Evolutionary conservation across 306 rosid genomes (phyloP).

Genomic region (Castanospermum australe): DNA sequence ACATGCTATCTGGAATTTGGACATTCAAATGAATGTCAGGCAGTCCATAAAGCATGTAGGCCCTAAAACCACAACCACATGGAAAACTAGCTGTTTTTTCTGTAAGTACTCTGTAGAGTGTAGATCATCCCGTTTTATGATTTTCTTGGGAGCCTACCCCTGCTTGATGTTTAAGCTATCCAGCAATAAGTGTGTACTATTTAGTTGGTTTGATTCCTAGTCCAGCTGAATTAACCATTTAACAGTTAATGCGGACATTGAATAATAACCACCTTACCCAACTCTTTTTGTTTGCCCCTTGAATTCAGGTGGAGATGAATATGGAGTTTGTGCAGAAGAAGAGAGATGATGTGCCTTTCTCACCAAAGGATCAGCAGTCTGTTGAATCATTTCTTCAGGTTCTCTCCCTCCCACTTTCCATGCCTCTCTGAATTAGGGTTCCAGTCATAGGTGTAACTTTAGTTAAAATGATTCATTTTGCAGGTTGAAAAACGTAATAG

Average conservation of each 20-base stretch:
- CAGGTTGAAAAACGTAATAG: conserved; percentile 70
- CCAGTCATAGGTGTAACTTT: conserved; percentile 7
- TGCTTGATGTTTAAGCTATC: not conserved
- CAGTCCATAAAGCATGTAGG: not conserved
- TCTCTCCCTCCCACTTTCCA: conserved; percentile 10
- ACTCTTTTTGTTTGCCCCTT: not conserved
- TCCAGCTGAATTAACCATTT: conserved; percentile 6
- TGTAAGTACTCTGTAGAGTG: not conserved
- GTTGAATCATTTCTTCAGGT: conserved; percentile 89
- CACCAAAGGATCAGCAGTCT: conserved; percentile 78
- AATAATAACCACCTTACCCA: not conserved
- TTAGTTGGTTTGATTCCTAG: not conserved
- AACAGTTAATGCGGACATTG: not conserved
- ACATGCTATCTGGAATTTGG: not conserved
- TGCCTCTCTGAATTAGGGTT: not conserved
- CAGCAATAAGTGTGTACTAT: not conserved
- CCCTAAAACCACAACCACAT: not conserved
- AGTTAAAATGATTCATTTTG: conserved; percentile 22
- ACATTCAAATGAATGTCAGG: not conserved
- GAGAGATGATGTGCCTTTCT: conserved; percentile 80
- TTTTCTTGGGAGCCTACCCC: not conserved
- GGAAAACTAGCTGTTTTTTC: not conserved
- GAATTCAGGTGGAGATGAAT: conserved; percentile 78
- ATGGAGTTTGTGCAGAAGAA: conserved; percentile 68
- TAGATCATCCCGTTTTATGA: not conserved